phyloP scores from a whole-genome alignment of 2,329 filamentous ascomycete species.

The Thermoascus crustaceus region DNA sequence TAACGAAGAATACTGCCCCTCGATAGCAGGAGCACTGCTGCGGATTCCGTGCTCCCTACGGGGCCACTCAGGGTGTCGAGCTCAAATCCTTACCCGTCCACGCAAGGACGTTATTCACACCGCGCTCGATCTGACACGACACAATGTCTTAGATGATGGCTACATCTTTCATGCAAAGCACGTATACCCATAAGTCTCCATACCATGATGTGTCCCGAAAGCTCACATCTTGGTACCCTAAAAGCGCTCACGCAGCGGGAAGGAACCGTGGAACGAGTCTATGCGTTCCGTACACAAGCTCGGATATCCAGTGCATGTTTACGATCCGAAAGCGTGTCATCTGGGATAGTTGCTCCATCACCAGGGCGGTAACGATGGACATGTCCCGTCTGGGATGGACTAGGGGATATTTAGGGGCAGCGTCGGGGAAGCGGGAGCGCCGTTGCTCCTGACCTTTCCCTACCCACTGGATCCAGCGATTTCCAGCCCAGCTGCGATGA shows the following conservation, averaged over 20 bases:
- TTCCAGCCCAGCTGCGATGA: not conserved
- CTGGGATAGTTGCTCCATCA: not conserved
- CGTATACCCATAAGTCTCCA: too few species aligned
- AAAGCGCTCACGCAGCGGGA: constrained; percentile 9
- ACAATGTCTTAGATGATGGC: too few species aligned
- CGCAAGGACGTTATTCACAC: too few species aligned
- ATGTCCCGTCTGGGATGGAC: not conserved
- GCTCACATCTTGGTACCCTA: too few species aligned
- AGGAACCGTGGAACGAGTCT: constrained; percentile 14
- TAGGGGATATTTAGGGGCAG: not conserved
- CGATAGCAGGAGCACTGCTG: too few species aligned
- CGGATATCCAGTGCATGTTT: constrained; percentile 1
- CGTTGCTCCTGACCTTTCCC: not conserved
- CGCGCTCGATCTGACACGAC: too few species aligned
- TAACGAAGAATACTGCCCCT: too few species aligned
- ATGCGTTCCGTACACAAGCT: constrained; percentile 2
- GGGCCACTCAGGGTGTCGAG: too few species aligned
- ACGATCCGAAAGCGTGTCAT: not conserved
- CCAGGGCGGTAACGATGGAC: not conserved
- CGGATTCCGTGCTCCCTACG: too few species aligned
- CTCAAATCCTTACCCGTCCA: too few species aligned
- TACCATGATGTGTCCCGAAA: too few species aligned
- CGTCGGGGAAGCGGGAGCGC: constrained; percentile 1
- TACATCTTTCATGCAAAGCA: too few species aligned
- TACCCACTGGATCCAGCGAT: not conserved